Evolutionary conservation across 2,329 filamentous ascomycete genomes (phyloP), one percentile per base, ranked within the genome.

Genomic region (Pleomassaria siparia): DNA sequence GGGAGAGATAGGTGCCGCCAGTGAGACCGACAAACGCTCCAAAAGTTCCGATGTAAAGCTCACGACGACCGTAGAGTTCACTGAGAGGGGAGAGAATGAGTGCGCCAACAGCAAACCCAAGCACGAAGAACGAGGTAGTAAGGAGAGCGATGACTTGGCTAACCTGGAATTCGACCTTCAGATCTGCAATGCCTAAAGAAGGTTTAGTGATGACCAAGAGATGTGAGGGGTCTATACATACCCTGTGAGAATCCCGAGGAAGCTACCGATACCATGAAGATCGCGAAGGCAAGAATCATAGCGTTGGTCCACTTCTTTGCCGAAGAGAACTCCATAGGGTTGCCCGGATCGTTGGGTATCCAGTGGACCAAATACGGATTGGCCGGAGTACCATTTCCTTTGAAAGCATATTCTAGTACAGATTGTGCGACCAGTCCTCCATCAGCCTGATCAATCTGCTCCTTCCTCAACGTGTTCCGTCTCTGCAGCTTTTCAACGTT

Each of bases 331-430:
- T 86, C 86, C 48, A 77, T 66, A 0, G 83, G 82, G 46, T 84
- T 83, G 25, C 72, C 67, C 1, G 76, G 78, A 46, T 80, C 67
- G 1, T 75, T 73, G 0, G 77, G 75, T 47, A 84, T 78, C 82
- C 81, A 86, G 46, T 74, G 74, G 15, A 85, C 77, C 11, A 80
- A 63, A 49, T 78, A 76, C 2, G 74, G 72, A 53, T 79, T 72
- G 6, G 6, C n/a, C 15, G 20, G 4, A 10, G 25, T 33, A 2
- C 28, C 35, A 16, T 21, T 15, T 10, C 32, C 42, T 6, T 44
- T 18, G 21, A 43, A 33, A 6, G 4, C 16, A 16, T 32, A 24
- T 16, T 43, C 40, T 21, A 43, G 18, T 5, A 43, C 20, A 12
- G 15, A 7, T n/a, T 28, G 3, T 3, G 39, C 4, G 12, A 41